phyloP scores from a whole-genome alignment of 1,284 basidiomycete species.

The Agroathelia rolfsii region DNA sequence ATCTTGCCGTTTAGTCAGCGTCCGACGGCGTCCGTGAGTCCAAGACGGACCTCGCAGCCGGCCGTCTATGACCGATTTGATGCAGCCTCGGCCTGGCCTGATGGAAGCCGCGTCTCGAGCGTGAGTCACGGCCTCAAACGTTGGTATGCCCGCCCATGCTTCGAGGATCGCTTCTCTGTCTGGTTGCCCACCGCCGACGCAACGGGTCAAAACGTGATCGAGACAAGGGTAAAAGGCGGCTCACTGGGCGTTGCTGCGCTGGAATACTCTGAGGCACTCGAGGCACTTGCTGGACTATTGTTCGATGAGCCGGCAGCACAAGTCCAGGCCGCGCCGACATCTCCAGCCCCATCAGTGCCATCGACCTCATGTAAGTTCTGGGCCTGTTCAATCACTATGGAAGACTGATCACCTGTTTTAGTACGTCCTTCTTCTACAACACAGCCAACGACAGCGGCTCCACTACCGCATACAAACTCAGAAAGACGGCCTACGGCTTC shows the following conservation, averaged over 20 bases:
- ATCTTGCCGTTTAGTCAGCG: slow-evolving; percentile 40
- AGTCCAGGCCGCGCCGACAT: slow-evolving; percentile 9
- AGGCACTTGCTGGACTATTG: slow-evolving; percentile 41
- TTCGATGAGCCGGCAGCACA: slow-evolving; percentile 11
- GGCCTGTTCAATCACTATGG: too few relatives aligned
- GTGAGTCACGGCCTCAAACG: slow-evolving; percentile 51
- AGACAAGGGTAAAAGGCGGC: slow-evolving; percentile 34
- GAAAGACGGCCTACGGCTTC: too few relatives aligned
- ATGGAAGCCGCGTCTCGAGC: too few relatives aligned
- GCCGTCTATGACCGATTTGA: slow-evolving; percentile 40
- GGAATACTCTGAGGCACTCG: slow-evolving; percentile 57
- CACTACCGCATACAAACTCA: too few relatives aligned
- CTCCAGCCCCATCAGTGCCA: slow-evolving; percentile 7
- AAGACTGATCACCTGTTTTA: too few relatives aligned
- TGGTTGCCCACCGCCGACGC: slow-evolving; percentile 35
- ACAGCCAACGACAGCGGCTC: too few relatives aligned
- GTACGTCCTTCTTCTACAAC: too few relatives aligned
- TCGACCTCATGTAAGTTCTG: too few relatives aligned
- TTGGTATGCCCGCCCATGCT: slow-evolving; percentile 65
- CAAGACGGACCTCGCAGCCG: slow-evolving; percentile 21
- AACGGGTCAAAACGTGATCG: slow-evolving; percentile 23
- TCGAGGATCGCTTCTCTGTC: slow-evolving; percentile 57
- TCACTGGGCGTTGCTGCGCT: slow-evolving; percentile 59
- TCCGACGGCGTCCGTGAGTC: slow-evolving; percentile 19
- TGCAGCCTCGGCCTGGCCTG: slow-evolving; percentile 27